A percentile compares a stretch with the other conserved stretches of the same genome.
These are phyloP conservation scores for Crithidia sp. DNA, from an alignment of 208 protist species.

Conservation along the genomic window DNA sequence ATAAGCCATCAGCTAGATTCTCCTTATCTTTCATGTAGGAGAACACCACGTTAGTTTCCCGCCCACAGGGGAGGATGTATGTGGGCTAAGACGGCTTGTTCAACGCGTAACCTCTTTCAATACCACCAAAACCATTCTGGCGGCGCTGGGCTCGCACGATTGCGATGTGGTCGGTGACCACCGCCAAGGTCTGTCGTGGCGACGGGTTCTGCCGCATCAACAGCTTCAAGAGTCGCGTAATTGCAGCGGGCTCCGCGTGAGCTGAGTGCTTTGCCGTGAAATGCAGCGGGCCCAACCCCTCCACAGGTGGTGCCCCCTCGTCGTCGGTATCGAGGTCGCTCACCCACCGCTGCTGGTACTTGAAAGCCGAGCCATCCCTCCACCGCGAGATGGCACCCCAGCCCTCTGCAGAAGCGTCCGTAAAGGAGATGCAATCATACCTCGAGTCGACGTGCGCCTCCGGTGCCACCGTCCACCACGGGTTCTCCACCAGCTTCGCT, in stretches of 20 bases:
- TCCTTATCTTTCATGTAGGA: background rate
- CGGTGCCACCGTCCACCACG: background rate
- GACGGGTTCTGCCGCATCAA: background rate
- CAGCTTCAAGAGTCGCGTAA: background rate
- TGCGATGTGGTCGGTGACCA: conserved; percentile 12
- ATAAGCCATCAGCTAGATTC: background rate
- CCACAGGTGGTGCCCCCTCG: too few relatives aligned
- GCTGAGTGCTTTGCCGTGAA: background rate
- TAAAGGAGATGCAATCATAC: background rate
- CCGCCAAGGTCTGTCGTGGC: background rate
- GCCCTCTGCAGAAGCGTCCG: background rate
- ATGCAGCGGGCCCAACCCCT: background rate
- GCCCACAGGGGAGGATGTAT: conserved; percentile 1
- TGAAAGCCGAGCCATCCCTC: background rate
- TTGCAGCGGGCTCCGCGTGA: background rate
- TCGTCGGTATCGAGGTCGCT: background rate
- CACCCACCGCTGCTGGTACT: background rate
- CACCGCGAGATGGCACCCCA: background rate
- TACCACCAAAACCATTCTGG: conserved; percentile 7
- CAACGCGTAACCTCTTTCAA: conserved; percentile 17
- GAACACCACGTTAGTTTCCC: background rate
- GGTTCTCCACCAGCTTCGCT: background rate
- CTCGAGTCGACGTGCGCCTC: background rate
- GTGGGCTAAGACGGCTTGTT: conserved; percentile 16
- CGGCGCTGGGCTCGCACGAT: conserved; percentile 9